Base-by-base conservation (phyloP, 2,329 filamentous ascomycete species). In the Pseudonectria buxi region DNA sequence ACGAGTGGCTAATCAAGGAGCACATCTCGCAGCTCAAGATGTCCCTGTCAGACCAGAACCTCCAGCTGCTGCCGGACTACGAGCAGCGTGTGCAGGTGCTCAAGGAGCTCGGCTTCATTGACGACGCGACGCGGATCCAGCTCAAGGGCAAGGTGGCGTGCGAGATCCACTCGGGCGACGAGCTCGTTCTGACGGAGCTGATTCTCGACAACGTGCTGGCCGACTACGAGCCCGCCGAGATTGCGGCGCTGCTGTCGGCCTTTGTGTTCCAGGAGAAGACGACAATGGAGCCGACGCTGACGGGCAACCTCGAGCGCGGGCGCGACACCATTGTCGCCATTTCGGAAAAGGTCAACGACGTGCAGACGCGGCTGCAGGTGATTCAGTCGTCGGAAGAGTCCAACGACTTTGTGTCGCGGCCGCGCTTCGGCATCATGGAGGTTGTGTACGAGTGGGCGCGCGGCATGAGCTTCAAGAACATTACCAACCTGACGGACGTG, bases 241-340 rank as follows among this genome's bases (percentile, higher is more conserved):
- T 98, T 43, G 92, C 94, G 1, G 89, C 92, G 10, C 71, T 98
- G 3, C 74, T 98, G 3, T 95, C 89, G 0, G 81, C 86, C 1
- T 98, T 98, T 58, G 89, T 98, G 3, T 98, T 98, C 69, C 88
- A 96, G 57, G 92, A 98, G 57, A 96, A 95, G 66, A 95, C 92
- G 0, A 81, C 87, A 16, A 74, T 75, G 6, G 77, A 82, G 13
- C 90, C 92, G 0, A 85, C 80, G 4, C 68, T 98, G 39, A 94
- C 88, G 0, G 78, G 83, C 4, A 83, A 79, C 33, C 76, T 98
- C 10, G 83, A 94, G 56, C 77, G 77, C 18, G 92, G 89, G 10
- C 83, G 85, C 54, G 80, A 84, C 40, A 87, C 83, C 7, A 95
- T 98, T 49, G 77, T 96, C 43, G 78, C 79, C 41, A 92, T 98